phyloP scores from a whole-genome alignment of 140 eudicot species.

The Cichorium intybus region DNA sequence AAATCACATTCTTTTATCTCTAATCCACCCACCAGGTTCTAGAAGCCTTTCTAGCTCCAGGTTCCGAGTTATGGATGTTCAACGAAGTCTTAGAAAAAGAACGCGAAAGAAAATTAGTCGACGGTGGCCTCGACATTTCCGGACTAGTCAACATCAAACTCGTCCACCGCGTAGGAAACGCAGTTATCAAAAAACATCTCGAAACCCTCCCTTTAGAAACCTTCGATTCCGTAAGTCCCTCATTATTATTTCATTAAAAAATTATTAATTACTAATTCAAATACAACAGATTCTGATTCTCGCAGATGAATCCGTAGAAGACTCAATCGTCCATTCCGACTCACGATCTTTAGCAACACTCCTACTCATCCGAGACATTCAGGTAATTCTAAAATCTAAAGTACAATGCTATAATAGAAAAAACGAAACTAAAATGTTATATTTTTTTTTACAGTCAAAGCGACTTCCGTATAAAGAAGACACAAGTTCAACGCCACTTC shows the following conservation, averaged over 20 bases:
- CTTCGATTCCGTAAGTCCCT: constrained; percentile 89
- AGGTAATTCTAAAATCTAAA: constrained; percentile 39
- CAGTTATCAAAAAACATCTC: constrained; percentile 81
- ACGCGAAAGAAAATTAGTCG: constrained; percentile 72
- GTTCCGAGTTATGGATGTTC: constrained; percentile 96
- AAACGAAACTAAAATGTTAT: no score
- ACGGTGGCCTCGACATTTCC: constrained; percentile 93
- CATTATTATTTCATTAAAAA: neutral
- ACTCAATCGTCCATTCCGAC: constrained; percentile 94
- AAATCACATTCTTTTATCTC: constrained; percentile 1
- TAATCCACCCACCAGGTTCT: constrained; percentile 85
- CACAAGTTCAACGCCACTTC: constrained; percentile 44
- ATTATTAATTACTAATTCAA: constrained; percentile 61
- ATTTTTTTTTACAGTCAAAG: no score
- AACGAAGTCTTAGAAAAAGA: constrained; percentile 80
- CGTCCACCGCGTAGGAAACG: constrained; percentile 88
- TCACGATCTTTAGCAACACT: constrained; percentile 94
- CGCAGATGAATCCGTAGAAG: constrained; percentile 98
- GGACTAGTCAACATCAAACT: constrained; percentile 82
- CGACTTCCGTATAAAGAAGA: constrained; percentile 74
- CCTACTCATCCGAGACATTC: constrained; percentile 96
- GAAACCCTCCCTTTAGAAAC: constrained; percentile 88
- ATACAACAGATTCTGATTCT: constrained; percentile 85
- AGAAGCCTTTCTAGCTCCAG: constrained; percentile 88
- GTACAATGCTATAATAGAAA: no score